Evolutionary conservation across 129 eudicot species (phyloP), one percentile per base, ranked within the genome.

Genomic region (Flaveria ramosissima): DNA sequence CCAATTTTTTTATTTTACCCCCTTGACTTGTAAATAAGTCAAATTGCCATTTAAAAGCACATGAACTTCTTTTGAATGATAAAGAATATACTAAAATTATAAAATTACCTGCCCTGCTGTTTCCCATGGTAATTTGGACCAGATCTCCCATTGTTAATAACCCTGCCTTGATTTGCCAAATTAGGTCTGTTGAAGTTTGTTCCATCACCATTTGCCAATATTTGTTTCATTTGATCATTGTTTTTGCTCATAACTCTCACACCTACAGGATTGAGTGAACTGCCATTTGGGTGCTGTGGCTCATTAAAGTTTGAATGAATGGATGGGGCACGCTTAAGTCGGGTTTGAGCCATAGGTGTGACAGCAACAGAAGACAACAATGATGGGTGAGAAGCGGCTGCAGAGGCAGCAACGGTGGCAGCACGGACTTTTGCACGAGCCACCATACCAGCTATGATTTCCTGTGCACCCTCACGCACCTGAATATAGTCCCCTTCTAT

Each of bases 281-380:
- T 77, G 74, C 89, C 97, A 68, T 90, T 85, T 4, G 80, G 53
- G 48, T 75, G 81, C 71, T 73, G 85, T 10, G 80, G 69, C 76
- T 84, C 86, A 27, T 59, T 78, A 72, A 81, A 78, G 20, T 75
- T 70, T 14, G 82, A 77, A 42, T 85, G 84, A 46, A 78, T 41
- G 5, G 92, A 83, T 36, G 87, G 79, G 55, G 45, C 86, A 85
- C 62, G 85, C 76, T 81, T 92, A 39, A 76, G n/a, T 20, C 97
- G 89, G 47, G 96, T 75, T 77, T 88, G 95, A 24, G 96, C 96
- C 96, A 95, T 89, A 41, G 99, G 99, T n/a, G 99, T 95, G 74
- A 95, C 90, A 78, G 97, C 99, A 78, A 94, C 96, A 81, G 98
- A 84, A 41, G 97, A 92, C 68, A 92, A 77, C 23, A 75, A 36